Percentiles rank a stretch among this genome's conserved stretches.
These are phyloP conservation scores for Solanum virginianum DNA, from an alignment of 257 asterid genomes.

Conservation along the genomic window DNA sequence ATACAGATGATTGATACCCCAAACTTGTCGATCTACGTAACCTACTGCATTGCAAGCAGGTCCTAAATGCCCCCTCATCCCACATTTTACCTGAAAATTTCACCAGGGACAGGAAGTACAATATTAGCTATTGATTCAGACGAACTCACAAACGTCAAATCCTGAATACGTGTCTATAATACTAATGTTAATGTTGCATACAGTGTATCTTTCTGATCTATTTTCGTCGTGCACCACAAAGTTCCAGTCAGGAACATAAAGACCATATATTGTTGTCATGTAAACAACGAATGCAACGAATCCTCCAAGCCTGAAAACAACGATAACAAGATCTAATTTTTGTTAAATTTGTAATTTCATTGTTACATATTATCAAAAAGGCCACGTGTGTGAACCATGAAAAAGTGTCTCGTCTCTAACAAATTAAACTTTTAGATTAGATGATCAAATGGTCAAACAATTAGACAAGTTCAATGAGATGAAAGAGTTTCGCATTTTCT, in stretches of 20 bases:
- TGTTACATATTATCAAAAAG: background rate
- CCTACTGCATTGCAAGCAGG: conserved; percentile 96
- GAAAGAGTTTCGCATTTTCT: background rate
- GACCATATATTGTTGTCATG: conserved; percentile 49
- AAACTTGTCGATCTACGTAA: conserved; percentile 68
- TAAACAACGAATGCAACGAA: conserved; percentile 47
- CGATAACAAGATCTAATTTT: background rate
- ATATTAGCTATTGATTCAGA: background rate
- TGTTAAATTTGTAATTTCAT: background rate
- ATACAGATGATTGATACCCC: conserved; percentile 89
- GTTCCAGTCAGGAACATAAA: conserved; percentile 82
- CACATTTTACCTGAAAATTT: conserved; percentile 68
- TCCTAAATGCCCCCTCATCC: conserved; percentile 88
- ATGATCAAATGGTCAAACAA: background rate
- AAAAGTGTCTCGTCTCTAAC: background rate
- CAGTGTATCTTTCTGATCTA: conserved; percentile 29
- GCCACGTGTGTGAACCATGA: background rate
- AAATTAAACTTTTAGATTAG: background rate
- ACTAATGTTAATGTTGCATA: background rate
- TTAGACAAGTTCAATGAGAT: background rate
- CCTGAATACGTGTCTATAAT: background rate
- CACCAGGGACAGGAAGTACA: background rate
- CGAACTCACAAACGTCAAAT: background rate
- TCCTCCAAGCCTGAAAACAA: conserved; percentile 54
- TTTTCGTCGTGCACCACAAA: conserved; percentile 15